Evolutionary conservation across 768 basidiomycete genomes (phyloP), one percentile per base, ranked within the genome.

Genomic region (Tricholoma terreum): DNA sequence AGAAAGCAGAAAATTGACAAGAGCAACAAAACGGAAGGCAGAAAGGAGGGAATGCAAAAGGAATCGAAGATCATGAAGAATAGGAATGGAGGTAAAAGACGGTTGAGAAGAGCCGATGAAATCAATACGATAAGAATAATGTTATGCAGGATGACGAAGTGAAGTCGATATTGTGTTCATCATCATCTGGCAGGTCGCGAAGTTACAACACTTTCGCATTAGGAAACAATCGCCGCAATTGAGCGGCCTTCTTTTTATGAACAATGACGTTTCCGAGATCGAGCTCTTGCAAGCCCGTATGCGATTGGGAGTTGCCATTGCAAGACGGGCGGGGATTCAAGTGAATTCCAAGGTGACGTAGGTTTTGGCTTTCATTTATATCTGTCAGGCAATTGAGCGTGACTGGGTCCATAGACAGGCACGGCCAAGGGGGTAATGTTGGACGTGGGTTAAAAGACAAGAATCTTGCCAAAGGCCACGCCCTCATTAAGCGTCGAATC

Each of bases 341-440:
- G 36, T 52, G n/a, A n/a, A 57, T 35, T 15, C 56, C 56, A n/a
- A 57, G 45, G 22, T 57, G 50, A 49, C 12, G 42, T 10, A 57
- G 31, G 19, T 19, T 22, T 8, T 43, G 9, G 35, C 56, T 24
- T 4, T 33, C 24, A 0, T 56, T 50, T 7, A 31, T 50, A n/a
- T 52, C 30, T 17, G 34, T 34, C 21, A 57, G 14, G 40, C 27
- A 42, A 15, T 33, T 31, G 30, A 57, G 8, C 12, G 50, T 57
- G 21, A 38, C 6, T 27, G 24, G 3, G 24, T 27, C 24, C 6
- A 24, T n/a, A 14, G 22, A 34, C 5, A 2, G 30, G 50, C 24
- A 10, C 24, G 27, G 7, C 56, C 56, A 57, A n/a, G 38, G 33
- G 31, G 12, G 27, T 31, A 52, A 22, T 9, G 27, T 11, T 19